phyloP scores from a whole-genome alignment of 768 basidiomycete species.

The Leccinum broughii region DNA sequence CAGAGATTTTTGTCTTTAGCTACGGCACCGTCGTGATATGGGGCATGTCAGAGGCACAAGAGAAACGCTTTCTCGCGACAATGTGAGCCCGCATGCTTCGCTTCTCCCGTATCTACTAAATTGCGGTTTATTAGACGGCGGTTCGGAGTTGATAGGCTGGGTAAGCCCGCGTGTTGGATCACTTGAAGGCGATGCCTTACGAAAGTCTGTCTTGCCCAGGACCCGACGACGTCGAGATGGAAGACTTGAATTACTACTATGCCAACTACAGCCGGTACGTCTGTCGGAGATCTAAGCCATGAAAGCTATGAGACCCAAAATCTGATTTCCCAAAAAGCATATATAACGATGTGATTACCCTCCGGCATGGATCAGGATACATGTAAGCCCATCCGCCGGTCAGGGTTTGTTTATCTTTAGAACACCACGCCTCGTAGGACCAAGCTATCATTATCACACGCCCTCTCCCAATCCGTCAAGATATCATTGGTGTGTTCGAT shows the following conservation, averaged over 20 bases:
- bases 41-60: conserved; percentile 95
- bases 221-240: conserved; percentile 90
- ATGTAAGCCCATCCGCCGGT: conserved; percentile 59
- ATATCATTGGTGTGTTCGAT: conserved; percentile 72
- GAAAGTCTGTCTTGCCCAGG: conserved; percentile 42
- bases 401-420: conserved; percentile 10
- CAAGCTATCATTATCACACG: conserved; percentile 92
- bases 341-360: conserved; percentile 96
- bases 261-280: conserved; percentile 91
- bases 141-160: conserved; percentile 88
- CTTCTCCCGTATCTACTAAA: neutral
- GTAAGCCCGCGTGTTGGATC: conserved; percentile 40
- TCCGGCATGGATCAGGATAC: conserved; percentile 92
- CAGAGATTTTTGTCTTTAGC: conserved; percentile 91
- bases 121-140: conserved; percentile 60
- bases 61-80: conserved; percentile 85
- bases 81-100: conserved; percentile 57
- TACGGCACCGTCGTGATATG: conserved; percentile 96
- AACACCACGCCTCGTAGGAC: conserved; percentile 59
- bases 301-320: conserved; percentile 32
- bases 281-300: conserved; percentile 6
- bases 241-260: conserved; percentile 96
- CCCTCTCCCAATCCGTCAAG: conserved; percentile 94
- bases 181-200: conserved; percentile 3
- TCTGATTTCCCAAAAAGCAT: conserved; percentile 49